phyloP scores from a whole-genome alignment of 352 stramenopile genomes.

The Globisporangium polare region DNA sequence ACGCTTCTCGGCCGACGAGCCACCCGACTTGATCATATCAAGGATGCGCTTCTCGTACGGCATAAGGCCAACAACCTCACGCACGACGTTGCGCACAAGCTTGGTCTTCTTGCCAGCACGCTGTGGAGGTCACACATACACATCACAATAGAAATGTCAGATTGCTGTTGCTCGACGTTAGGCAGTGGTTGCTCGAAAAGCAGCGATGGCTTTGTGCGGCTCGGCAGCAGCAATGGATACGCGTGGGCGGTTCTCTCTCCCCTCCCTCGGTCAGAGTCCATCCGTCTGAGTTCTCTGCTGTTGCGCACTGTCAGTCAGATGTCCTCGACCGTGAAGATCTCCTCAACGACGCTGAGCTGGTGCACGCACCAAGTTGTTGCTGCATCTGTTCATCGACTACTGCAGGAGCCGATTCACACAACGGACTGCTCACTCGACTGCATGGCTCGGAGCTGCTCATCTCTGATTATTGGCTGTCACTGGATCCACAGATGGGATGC shows the following conservation, averaged over 20 bases:
- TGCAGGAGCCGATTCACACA: not conserved
- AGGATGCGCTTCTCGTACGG: slow-evolving; percentile 99
- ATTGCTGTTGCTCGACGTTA: not conserved
- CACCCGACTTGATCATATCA: slow-evolving; percentile 99
- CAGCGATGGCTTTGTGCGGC: not conserved
- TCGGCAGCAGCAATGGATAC: not conserved
- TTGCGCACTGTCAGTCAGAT: not conserved
- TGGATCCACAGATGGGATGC: not conserved
- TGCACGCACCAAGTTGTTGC: not conserved
- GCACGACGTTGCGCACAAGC: slow-evolving; percentile 94
- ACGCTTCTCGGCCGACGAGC: slow-evolving; percentile 96
- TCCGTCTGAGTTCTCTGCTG: not conserved
- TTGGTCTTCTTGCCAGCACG: slow-evolving; percentile 93
- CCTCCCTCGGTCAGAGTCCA: not conserved
- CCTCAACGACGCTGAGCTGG: not conserved
- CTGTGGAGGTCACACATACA: slow-evolving; percentile 21
- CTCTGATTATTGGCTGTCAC: not conserved
- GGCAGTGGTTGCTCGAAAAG: not conserved
- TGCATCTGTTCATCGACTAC: not conserved
- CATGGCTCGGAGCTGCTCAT: slow-evolving; percentile 1
- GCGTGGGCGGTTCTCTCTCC: not conserved
- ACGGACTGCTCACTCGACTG: not conserved
- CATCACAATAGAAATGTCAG: not conserved
- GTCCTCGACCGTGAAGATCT: not conserved
- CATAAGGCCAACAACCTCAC: slow-evolving; percentile 97